Base-by-base conservation (phyloP, 345 rosid genomes). In the Eucalyptus dawsonii region DNA sequence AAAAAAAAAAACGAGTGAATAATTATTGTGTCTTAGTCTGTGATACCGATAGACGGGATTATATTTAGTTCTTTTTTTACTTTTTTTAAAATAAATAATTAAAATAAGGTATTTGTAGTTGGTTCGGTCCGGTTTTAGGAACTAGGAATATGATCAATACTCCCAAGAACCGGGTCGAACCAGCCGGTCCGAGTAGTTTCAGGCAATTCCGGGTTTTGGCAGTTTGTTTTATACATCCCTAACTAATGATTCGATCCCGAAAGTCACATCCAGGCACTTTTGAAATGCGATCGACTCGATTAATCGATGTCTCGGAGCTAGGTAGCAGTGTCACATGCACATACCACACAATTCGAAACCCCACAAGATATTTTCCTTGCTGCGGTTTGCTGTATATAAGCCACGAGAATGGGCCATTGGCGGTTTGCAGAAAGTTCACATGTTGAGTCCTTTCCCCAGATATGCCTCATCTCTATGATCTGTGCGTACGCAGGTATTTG, bases 81-180 rank as follows among this genome's bases (percentile, higher is more conserved):
- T 8, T 21, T 53, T n/a, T 53, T 4, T 1, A 17, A 53, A 53
- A 4, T 0, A 53, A 53, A 19, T 47, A 53, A 3, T 53, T 53
- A 19, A 8, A 21, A 53, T 1, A 53, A 53, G 5, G 58, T 53
- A 53, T 53, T 21, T 53, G 1, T 53, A 53, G 11, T 53, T 53
- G 58, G 58, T 1, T 1, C 1, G 1, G 5, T 21, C 58, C 1
- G 0, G 0, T 53, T 53, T 53, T 53, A 53, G 25, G n/a, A n/a
- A n/a, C n/a, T n/a, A n/a, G n/a, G 2, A 53, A 19, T 2, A 1
- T 0, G 25, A 21, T 4, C 1, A 2, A 53, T n/a, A n/a, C n/a
- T n/a, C n/a, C n/a, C n/a, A 51, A 51, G 21, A 51, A 16, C 8
- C 2, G 4, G 54, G 9, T 51, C 54, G 1, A 51, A 53, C 24